Evolutionary conservation across 257 asterid species (phyloP).

Genomic region (Scutellaria galericulata): DNA sequence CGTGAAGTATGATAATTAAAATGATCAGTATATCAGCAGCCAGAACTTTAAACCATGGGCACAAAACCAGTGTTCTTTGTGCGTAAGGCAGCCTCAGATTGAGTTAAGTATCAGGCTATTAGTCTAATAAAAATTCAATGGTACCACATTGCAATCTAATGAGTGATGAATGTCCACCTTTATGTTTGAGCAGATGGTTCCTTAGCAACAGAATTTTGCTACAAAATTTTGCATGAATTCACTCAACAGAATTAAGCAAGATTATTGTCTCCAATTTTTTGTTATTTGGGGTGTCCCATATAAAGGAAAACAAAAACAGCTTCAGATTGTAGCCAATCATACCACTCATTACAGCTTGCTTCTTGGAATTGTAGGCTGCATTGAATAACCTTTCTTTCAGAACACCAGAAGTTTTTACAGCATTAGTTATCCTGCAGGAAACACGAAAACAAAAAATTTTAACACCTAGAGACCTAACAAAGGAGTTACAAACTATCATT

Average conservation of each 20-base stretch:
- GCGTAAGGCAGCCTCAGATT: constrained; percentile 7
- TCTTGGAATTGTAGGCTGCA: constrained; percentile 92
- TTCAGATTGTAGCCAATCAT: constrained; percentile 32
- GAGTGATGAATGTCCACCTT: constrained; percentile 23
- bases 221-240: too few relatives aligned
- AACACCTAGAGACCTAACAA: constrained; percentile 6
- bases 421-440: constrained; percentile 72
- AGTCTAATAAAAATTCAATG: neutral
- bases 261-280: neutral
- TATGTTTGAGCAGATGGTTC: constrained; percentile 1
- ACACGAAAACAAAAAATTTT: constrained; percentile 14
- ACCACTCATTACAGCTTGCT: constrained; percentile 90
- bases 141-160: neutral
- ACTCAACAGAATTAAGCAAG: neutral
- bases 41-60: constrained; percentile 3
- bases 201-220: constrained; percentile 4
- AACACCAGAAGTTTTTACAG: constrained; percentile 80
- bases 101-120: constrained; percentile 1
- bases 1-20: neutral
- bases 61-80: neutral
- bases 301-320: constrained; percentile 25
- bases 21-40: neutral
- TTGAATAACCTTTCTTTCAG: constrained; percentile 82
- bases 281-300: constrained; percentile 5
- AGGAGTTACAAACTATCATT: constrained; percentile 29